These are phyloP conservation scores for Globisporangium heterothallicum DNA, from an alignment of 352 stramenopile species.

Conservation along the genomic window DNA sequence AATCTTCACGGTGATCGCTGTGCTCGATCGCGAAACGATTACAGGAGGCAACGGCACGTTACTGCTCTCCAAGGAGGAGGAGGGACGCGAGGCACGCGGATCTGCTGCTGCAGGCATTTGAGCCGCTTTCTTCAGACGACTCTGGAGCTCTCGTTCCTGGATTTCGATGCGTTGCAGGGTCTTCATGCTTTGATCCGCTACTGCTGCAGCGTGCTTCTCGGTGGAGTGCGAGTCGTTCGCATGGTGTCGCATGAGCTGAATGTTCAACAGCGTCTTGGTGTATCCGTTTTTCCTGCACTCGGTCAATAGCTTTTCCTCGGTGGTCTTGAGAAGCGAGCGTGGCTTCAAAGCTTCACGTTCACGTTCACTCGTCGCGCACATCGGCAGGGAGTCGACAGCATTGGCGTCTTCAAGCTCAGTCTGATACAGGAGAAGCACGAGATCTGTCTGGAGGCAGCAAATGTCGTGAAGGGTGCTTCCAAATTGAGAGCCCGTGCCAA, in stretches of 20 bases:
- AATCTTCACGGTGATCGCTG: conserved; percentile 44
- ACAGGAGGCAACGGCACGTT: conserved; percentile 33
- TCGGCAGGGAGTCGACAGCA: conserved; percentile 21
- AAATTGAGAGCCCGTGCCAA: conserved; percentile 50
- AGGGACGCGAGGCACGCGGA: neutral
- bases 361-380: neutral
- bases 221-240: neutral
- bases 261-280: conserved; percentile 31
- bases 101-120: neutral
- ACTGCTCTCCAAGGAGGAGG: neutral
- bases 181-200: conserved; percentile 38
- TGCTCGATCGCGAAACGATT: conserved; percentile 49
- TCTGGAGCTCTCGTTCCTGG: conserved; percentile 40
- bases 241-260: conserved; percentile 30
- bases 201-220: conserved; percentile 18
- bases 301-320: conserved; percentile 28
- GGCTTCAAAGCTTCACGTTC: neutral
- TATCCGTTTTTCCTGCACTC: conserved; percentile 59
- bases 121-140: neutral
- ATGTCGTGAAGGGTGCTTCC: conserved; percentile 46
- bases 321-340: conserved; percentile 9
- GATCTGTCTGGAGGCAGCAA: conserved; percentile 50
- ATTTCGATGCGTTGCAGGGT: conserved; percentile 29
- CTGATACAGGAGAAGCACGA: conserved; percentile 44
- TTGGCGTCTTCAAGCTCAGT: conserved; percentile 45